Evolutionary conservation across 176 grass and related monocot genomes (phyloP).

Genomic region (Zizania latifolia): DNA sequence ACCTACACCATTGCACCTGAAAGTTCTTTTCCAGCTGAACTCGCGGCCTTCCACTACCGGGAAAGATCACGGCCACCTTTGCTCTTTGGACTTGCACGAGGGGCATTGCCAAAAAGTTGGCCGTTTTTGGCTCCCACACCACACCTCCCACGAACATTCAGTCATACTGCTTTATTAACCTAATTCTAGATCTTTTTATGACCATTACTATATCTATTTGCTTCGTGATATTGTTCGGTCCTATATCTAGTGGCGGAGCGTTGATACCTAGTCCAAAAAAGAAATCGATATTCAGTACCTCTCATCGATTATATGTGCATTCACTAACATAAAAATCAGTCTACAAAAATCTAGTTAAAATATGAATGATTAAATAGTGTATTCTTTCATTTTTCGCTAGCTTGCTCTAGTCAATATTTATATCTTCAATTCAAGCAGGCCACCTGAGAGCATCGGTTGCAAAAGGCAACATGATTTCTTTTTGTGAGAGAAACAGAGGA

Average conservation of each 20-base stretch:
- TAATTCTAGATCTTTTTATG: conserved; percentile 11
- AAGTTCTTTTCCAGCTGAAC: not conserved
- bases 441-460: no score
- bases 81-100: conserved; percentile 15
- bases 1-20: not conserved
- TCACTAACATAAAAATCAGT: no score
- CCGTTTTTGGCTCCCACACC: not conserved
- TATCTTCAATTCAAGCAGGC: no score
- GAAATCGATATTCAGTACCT: no score
- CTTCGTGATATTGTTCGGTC: not conserved
- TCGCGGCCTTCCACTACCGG: conserved; percentile 14
- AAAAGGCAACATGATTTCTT: conserved; percentile 24
- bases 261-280: no score
- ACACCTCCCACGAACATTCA: no score
- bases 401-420: no score
- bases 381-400: no score
- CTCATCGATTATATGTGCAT: no score
- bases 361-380: no score
- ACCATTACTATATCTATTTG: not conserved
- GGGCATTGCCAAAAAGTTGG: conserved; percentile 14
- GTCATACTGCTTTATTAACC: conserved; percentile 1
- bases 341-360: no score
- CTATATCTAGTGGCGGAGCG: no score
- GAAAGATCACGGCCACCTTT: conserved; percentile 6
- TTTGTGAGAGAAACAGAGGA: not conserved